A percentile compares a stretch with the other conserved stretches of the same genome.
Evolutionary conservation across 78 protist species (phyloP).

Genomic region (Dictyostelium discoideum): dicty_2.7 NC_007091.3:2721501-2722000

Average conservation of each 20-base stretch:
- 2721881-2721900: not conserved
- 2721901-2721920: not conserved
- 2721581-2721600: not conserved
- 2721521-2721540: not conserved
- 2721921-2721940: not conserved
- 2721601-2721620: not conserved
- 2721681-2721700: not conserved
- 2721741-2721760: not conserved
- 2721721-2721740: not conserved
- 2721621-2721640: not conserved
- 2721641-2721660: slow-evolving; percentile 8
- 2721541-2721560: not conserved
- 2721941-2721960: too few species aligned
- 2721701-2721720: not conserved
- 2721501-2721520: not conserved
- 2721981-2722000: too few species aligned
- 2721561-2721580: not conserved
- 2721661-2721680: not conserved
- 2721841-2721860: not conserved
- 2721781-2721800: not conserved
- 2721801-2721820: not conserved
- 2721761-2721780: not conserved
- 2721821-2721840: not conserved
- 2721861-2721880: not conserved
- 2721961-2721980: too few species aligned